Evolutionary conservation across 495 filamentous ascomycete species (phyloP), one percentile per base, ranked within the genome.

Genomic region (Annulohypoxylon maeteangense): DNA sequence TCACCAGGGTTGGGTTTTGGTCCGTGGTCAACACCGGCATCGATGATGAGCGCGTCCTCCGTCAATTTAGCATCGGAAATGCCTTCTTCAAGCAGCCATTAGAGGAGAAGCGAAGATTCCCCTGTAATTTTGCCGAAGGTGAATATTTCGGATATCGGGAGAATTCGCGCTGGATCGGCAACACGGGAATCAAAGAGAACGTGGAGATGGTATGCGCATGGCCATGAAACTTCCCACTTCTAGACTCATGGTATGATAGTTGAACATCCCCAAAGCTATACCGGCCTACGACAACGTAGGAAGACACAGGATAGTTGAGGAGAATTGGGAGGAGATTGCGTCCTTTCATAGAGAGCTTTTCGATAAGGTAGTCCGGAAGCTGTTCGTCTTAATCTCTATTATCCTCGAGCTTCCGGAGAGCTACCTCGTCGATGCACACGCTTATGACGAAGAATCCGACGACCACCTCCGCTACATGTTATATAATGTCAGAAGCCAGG

Each of bases 401-500:
- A 77, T 86, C 16, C 78, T 86, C 18, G 78, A 86, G 60, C 76
- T 85, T 4, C 82, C 81, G 0, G 81, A 84, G 63, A 75, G 82
- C 23, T 81, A 84, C 50, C 78, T 85, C 0, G 80, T 81, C 40
- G 75, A 76, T 40, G 79, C 81, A 58, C 84, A 86, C 50, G 76
- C 78, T 14, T 85, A 84, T 42, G 79, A 84, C 45, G 74, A 78
- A 20, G 72, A 78, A 10, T 79, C 81, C 23, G 83, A 85, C 45
- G 81, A 83, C 48, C 82, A 84, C 50, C 76, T 84, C 1, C 83
- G 82, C 32, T 85, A 85, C 68, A 86, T 86, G 82, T 77, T 83
- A 53, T 86, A 84, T 62, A 76, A 79, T 18, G 74, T 79, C 1
- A 79, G 83, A 7, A 78, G 65, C 20, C 59, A 73, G 36, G 73